Base-by-base conservation (phyloP, 176 grass and related monocot genomes). In the Rhynchospora tenuis region DNA sequence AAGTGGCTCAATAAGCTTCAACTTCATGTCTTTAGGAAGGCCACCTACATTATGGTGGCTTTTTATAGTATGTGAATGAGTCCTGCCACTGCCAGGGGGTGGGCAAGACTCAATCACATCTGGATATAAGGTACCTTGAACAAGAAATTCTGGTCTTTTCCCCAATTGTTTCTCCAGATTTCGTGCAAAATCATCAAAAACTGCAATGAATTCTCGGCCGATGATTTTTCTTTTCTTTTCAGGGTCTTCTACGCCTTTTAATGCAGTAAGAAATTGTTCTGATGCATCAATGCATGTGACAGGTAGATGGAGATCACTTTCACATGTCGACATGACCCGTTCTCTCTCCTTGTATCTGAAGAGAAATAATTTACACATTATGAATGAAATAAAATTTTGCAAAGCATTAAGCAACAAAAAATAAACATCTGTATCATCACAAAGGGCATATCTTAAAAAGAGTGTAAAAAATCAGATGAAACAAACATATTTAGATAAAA, bases 31-130 rank as follows among this genome's bases (percentile, higher is more conserved):
- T 75, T 89, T 85, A 3, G 94, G 94, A 73, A 94, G 91, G 16
- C 94, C 91, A 45, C 94, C 94, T 20, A 97, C 91, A 86, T 97
- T 97, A 82, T 92, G 94, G 85, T 97, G 94, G 58, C 91, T 94
- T 87, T 97, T 97, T 78, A 97, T 97, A 31, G 91, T 97, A 82
- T 94, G 94, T 27, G 91, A 97, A 81, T 94, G 91, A 24, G 86
- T 92, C 80, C 83, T 90, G 75, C 88, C 91, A 76, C 94, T 97
- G 8, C 90, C 91, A 76, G 91, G 91, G 79, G 88, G 94, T 38
- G 94, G 90, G 81, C 94, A 94, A 64, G 94, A 97, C 89, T 97
- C 91, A 28, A 97, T 97, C 51, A 94, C 94, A 81, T 94, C 94
- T 70, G 94, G 94, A 81, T 97, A 97, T 29, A 97, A 67, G 73